Evolutionary conservation across 768 basidiomycete species (phyloP).

Genomic region (Collybia mongolica): DNA sequence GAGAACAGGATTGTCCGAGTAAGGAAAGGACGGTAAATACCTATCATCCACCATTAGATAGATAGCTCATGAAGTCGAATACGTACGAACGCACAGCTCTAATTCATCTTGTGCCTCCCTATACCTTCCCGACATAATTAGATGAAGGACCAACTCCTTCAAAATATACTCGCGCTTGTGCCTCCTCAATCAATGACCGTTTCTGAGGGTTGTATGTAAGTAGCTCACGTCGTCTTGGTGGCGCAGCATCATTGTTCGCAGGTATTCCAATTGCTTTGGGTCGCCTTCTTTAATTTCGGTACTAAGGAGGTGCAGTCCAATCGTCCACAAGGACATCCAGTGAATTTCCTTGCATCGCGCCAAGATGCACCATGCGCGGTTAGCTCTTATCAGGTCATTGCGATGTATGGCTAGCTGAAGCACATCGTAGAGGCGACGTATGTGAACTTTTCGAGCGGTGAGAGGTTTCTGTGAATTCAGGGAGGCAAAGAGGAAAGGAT

Average conservation of each 20-base stretch:
- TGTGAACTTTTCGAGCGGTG: slow-evolving; percentile 66
- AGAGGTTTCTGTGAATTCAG: slow-evolving; percentile 45
- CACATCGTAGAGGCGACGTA: slow-evolving; percentile 73
- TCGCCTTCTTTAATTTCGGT: slow-evolving; percentile 25
- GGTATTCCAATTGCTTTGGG: slow-evolving; percentile 50
- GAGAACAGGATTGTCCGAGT: slow-evolving; percentile 75
- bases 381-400: slow-evolving; percentile 61
- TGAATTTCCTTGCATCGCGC: slow-evolving; percentile 74
- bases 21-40: slow-evolving; percentile 86
- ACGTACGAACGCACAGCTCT: slow-evolving; percentile 61
- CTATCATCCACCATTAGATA: slow-evolving; percentile 33
- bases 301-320: slow-evolving; percentile 57
- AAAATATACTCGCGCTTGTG: slow-evolving; percentile 71
- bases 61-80: background rate
- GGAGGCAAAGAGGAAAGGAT: slow-evolving; percentile 62
- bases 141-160: slow-evolving; percentile 68
- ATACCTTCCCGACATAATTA: slow-evolving; percentile 57
- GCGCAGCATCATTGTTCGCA: slow-evolving; percentile 72
- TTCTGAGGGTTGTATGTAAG: background rate
- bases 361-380: slow-evolving; percentile 71
- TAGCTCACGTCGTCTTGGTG: slow-evolving; percentile 59
- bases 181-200: slow-evolving; percentile 1
- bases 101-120: slow-evolving; percentile 81
- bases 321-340: slow-evolving; percentile 73
- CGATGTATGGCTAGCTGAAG: slow-evolving; percentile 71